These are phyloP conservation scores for Sextonia rubra DNA, from an alignment of 164 flowering plant species.

Conservation along the genomic window DNA sequence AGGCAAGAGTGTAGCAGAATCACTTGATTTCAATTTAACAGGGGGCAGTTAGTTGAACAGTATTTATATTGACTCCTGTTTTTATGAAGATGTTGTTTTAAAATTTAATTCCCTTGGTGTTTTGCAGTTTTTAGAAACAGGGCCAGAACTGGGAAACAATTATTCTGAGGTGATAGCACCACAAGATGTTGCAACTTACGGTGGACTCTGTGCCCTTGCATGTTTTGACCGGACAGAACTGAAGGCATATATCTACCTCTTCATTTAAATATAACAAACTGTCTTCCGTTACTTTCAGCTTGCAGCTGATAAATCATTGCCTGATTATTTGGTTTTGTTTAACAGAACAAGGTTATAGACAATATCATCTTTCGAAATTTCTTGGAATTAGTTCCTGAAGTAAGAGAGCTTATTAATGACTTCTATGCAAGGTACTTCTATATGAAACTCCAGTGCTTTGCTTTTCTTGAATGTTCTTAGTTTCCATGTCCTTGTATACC, in stretches of 20 bases:
- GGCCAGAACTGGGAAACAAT: constrained; percentile 70
- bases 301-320: not conserved
- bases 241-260: constrained; percentile 47
- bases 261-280: not conserved
- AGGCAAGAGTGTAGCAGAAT: not conserved
- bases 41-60: not conserved
- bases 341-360: constrained; percentile 91
- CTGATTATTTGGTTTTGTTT: constrained; percentile 12
- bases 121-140: constrained; percentile 82
- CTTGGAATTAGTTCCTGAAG: constrained; percentile 94
- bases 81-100: too few relatives aligned
- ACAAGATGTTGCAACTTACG: constrained; percentile 98
- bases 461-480: not conserved
- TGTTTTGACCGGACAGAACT: constrained; percentile 89
- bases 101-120: not conserved
- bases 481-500: not conserved
- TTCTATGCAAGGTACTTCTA: constrained; percentile 80
- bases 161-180: constrained; percentile 90
- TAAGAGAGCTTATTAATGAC: constrained; percentile 90
- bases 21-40: not conserved
- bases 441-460: not conserved
- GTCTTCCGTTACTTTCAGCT: not conserved
- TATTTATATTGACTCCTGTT: too few relatives aligned
- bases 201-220: constrained; percentile 98
- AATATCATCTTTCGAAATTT: constrained; percentile 87